Evolutionary conservation across 306 rosid species (phyloP).

Genomic region (Cucurbita maxima): DNA sequence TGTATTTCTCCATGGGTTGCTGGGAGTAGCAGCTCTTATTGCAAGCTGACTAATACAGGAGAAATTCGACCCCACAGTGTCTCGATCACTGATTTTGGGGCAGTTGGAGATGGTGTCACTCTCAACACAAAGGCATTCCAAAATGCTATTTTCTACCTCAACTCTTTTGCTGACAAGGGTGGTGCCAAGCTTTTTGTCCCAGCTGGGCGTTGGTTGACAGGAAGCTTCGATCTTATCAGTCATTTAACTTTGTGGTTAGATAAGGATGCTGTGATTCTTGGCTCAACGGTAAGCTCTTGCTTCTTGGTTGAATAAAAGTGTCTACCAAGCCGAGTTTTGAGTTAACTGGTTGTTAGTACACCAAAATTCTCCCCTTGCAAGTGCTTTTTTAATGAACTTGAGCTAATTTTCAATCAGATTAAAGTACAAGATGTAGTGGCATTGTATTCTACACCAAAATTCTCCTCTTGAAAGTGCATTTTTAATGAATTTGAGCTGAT

Average conservation of each 20-base stretch:
- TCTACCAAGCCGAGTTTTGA: not conserved
- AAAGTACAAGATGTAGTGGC: too few relatives aligned
- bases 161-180: slow-evolving; percentile 63
- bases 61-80: slow-evolving; percentile 47
- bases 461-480: too few relatives aligned
- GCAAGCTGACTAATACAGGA: slow-evolving; percentile 21
- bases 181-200: slow-evolving; percentile 66
- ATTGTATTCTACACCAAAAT: too few relatives aligned
- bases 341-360: not conserved
- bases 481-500: not conserved
- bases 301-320: not conserved
- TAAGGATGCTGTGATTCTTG: slow-evolving; percentile 42
- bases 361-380: not conserved
- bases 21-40: slow-evolving; percentile 46
- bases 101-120: slow-evolving; percentile 61
- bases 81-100: slow-evolving; percentile 54
- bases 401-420: too few relatives aligned
- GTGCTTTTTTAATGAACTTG: too few relatives aligned
- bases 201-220: slow-evolving; percentile 51
- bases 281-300: slow-evolving; percentile 29
- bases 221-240: slow-evolving; percentile 55
- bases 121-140: slow-evolving; percentile 52
- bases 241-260: slow-evolving; percentile 64
- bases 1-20: slow-evolving; percentile 39
- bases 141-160: slow-evolving; percentile 52